Percentiles rank a stretch among this genome's conserved stretches.
phyloP scores from a whole-genome alignment of 2,329 filamentous ascomycete genomes.

The Podosphaera fusca region DNA sequence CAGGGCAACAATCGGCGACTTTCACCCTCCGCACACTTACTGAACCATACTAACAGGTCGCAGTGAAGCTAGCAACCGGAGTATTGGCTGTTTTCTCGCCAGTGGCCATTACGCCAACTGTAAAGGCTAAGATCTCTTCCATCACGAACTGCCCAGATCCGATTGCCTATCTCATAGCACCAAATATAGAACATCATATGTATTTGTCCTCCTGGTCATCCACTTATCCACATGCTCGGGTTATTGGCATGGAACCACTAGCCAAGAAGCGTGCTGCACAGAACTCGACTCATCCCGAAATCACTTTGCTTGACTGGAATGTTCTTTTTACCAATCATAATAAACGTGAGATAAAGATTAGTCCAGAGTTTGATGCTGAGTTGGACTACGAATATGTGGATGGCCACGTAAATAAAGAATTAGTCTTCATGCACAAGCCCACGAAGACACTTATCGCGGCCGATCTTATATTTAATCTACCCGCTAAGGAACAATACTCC shows the following conservation, averaged over 20 bases:
- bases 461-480: constrained; percentile 80
- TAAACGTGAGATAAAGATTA: constrained; percentile 29
- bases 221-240: constrained; percentile 53
- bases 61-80: constrained; percentile 58
- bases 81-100: constrained; percentile 78
- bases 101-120: constrained; percentile 57
- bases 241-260: constrained; percentile 66
- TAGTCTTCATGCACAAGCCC: constrained; percentile 69
- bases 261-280: constrained; percentile 51
- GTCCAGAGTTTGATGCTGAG: constrained; percentile 61
- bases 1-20: constrained; percentile 57
- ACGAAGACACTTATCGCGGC: constrained; percentile 64
- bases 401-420: constrained; percentile 59
- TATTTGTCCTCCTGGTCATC: constrained; percentile 69
- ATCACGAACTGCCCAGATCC: constrained; percentile 30
- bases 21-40: not conserved
- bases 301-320: constrained; percentile 27
- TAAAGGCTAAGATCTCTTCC: constrained; percentile 38
- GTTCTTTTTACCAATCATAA: constrained; percentile 41
- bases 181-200: constrained; percentile 87
- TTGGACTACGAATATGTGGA: constrained; percentile 73
- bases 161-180: constrained; percentile 66
- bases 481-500: constrained; percentile 64
- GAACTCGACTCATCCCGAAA: constrained; percentile 26
- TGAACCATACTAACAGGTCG: not conserved